Base-by-base conservation (phyloP, 1,284 basidiomycete species). In the Ustanciosporium gigantosporum region DNA sequence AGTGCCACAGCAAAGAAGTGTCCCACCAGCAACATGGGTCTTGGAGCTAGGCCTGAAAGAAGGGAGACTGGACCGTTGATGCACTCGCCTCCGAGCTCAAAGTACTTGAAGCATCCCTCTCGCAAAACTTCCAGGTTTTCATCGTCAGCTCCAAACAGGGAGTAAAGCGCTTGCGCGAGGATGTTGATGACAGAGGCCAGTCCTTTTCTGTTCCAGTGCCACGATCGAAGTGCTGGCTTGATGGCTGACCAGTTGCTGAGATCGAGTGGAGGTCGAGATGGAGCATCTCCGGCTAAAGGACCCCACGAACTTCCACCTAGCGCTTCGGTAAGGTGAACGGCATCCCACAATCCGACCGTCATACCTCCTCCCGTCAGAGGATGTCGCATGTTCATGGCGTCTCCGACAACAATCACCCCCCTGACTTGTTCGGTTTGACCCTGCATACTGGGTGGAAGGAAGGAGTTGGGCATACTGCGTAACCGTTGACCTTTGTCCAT, bases 351-450 rank as follows among this genome's bases (percentile, higher is more conserved):
- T 9, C 70, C 75, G 14, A 77, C 75, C 1, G 74, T 67, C 75
- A 77, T 77, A 17, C 75, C 75, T 66, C 81, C 94, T 9, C 95
- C 95, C 0, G 94, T 98, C 11, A 99, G 83, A 0, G 95, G 94
- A 79, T 99, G 95, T 1, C 95, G 88, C 93, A 98, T 98, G 78
- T 98, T 99, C 88, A 92, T 94, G 1, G 94, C 87, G 78, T 98
- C 95, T 4, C 95, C 95, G 31, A 96, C 82, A 47, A 98, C 84
- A 59, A 98, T 82, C 7, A 87, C 87, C 17, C 93, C 92, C 44
- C 85, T 82, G 56, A 86, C 66, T 6, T 74, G 52, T 21, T 70
- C 48, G 46, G 25, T 67, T 66, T 87, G 45, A 11, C 89, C 90
- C 77, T 97, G 95, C 73, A 88, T 83, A 15, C 87, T 83, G 0